phyloP scores from a whole-genome alignment of 2,329 filamentous ascomycete species.

The Exophiala bonariae region DNA sequence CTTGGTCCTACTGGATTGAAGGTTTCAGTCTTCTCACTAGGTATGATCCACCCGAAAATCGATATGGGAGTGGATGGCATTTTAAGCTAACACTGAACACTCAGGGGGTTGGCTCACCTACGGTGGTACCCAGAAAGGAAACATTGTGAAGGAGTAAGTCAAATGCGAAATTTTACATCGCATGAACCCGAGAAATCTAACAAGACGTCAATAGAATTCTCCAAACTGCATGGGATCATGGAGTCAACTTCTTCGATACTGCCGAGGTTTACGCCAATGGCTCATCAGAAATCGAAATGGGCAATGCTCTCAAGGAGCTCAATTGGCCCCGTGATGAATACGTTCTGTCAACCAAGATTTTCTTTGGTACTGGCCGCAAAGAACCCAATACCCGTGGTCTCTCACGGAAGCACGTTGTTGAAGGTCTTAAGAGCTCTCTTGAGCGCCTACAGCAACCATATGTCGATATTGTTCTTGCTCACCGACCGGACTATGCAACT shows the following conservation, averaged over 20 bases:
- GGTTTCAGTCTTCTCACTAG: constrained; percentile 71
- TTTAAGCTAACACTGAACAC: too few relatives aligned
- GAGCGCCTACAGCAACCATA: constrained; percentile 65
- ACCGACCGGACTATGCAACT: constrained; percentile 61
- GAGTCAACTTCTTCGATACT: constrained; percentile 60
- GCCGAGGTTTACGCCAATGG: constrained; percentile 56
- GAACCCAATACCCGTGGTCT: constrained; percentile 65
- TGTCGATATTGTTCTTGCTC: constrained; percentile 69
- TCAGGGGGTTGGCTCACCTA: constrained; percentile 45
- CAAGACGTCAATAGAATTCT: constrained; percentile 37
- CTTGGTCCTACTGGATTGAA: constrained; percentile 69
- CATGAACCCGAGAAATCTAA: background rate
- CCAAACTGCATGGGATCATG: constrained; percentile 56
- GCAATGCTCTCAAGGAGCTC: constrained; percentile 56
- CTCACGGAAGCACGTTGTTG: constrained; percentile 68
- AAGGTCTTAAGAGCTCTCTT: constrained; percentile 62
- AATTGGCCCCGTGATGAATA: constrained; percentile 59
- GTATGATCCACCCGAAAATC: constrained; percentile 4
- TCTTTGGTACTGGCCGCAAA: constrained; percentile 40
- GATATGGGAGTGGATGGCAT: background rate
- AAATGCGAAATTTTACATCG: background rate
- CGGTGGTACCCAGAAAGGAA: constrained; percentile 53
- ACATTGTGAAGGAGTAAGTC: constrained; percentile 62
- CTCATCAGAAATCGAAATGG: constrained; percentile 56
- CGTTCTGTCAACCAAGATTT: constrained; percentile 59